A percentile compares a stretch with the other conserved stretches of the same genome.
Evolutionary conservation across 768 basidiomycete species (phyloP).

Genomic region (Serendipita indica): DNA sequence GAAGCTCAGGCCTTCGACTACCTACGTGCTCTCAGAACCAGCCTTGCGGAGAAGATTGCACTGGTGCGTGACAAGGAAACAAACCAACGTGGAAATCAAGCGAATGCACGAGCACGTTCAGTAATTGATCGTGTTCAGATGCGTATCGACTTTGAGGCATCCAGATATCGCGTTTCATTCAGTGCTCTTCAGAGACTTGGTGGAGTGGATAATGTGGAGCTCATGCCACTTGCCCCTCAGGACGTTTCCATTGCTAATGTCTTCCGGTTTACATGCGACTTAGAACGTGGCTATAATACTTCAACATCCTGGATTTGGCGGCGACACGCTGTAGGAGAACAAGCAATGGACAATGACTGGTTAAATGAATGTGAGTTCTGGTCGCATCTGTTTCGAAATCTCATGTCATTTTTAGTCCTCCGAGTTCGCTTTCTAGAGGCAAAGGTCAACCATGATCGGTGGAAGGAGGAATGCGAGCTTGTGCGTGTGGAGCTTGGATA

Average conservation of each 20-base stretch:
- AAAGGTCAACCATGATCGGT: conserved; percentile 5
- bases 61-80: not conserved
- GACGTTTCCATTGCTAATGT: not conserved
- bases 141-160: not conserved
- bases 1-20: not conserved
- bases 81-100: not conserved
- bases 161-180: not conserved
- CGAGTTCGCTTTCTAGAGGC: conserved; percentile 1
- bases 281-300: not conserved
- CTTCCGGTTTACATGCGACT: not conserved
- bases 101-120: not conserved
- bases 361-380: not conserved
- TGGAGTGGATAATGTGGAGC: not conserved
- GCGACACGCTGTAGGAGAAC: not conserved
- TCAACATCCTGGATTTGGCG: not conserved
- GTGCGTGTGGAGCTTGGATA: not conserved
- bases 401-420: not conserved
- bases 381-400: not conserved
- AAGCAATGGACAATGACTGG: not conserved
- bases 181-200: not conserved
- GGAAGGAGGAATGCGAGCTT: not conserved
- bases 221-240: not conserved
- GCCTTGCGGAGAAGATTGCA: not conserved
- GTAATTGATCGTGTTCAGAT: not conserved
- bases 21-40: not conserved